Evolutionary conservation across 306 rosid genomes (phyloP).

Genomic region (Lotus japonicus): DNA sequence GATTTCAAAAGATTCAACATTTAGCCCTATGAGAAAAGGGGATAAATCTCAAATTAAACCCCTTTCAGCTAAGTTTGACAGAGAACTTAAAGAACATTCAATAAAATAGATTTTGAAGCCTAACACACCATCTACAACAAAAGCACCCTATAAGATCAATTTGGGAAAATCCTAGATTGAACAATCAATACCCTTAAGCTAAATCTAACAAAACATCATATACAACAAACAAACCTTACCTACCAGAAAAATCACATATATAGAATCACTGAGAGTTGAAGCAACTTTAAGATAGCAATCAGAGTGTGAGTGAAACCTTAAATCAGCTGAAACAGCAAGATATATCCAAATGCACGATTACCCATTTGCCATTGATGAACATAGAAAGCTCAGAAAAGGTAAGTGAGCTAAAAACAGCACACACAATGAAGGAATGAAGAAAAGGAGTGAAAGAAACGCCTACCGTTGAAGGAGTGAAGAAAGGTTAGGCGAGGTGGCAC

Average conservation of each 20-base stretch:
- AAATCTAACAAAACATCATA: no score
- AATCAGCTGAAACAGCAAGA: slow-evolving; percentile 19
- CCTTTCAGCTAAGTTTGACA: background rate
- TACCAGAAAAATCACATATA: background rate
- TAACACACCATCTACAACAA: background rate
- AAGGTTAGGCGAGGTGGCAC: background rate
- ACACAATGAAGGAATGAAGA: background rate
- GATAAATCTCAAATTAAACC: background rate
- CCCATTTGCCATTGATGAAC: slow-evolving; percentile 5
- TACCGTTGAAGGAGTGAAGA: slow-evolving; percentile 24
- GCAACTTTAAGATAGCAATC: background rate
- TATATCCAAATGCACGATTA: slow-evolving; percentile 5
- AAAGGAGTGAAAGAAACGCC: slow-evolving; percentile 1
- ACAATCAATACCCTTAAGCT: background rate
- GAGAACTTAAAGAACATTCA: background rate
- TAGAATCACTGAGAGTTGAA: slow-evolving; percentile 19
- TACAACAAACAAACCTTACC: background rate
- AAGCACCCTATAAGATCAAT: background rate
- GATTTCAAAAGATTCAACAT: slow-evolving; percentile 3
- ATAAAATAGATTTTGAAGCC: background rate
- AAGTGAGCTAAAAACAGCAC: slow-evolving; percentile 12
- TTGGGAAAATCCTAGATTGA: slow-evolving; percentile 10
- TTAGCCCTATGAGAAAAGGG: background rate
- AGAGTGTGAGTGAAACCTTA: slow-evolving; percentile 15
- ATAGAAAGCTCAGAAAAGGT: slow-evolving; percentile 14